Evolutionary conservation across 371 early-diverging fungal species (phyloP), one percentile per base, ranked within the genome.

Genomic region (Mucor irregularis): DNA sequence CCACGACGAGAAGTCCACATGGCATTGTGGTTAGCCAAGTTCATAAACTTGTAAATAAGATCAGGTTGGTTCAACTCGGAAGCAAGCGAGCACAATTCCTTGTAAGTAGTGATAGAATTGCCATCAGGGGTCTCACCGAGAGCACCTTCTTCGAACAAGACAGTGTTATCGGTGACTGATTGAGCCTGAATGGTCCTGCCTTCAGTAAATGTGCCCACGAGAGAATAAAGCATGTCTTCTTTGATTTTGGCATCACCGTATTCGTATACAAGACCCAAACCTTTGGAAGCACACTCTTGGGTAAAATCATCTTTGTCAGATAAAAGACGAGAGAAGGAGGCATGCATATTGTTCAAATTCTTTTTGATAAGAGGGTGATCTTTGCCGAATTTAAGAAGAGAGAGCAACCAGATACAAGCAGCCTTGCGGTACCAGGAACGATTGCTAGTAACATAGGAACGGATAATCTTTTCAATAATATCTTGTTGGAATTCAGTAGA

Each of bases 21-120:
- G 11, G 91, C 90, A 56, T 91, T 88, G 61, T 94, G 91, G 31
- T 92, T 90, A 0, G 97, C 97, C 14, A 97, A 78, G 35, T 89
- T 87, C 91, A 97, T 92, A 57, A 97, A 93, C 59, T 92, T 90
- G 76, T 95, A 95, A n/a, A 95, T 92, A 13, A 97, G 77, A 46
- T 96, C 93, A 10, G 97, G 95, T 42, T 94, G 93, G 53, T 93
- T 93, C 73, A 97, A 78, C 44, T 96, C 97, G 13, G 90, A 85
- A 0, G 97, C 97, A 14, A 96, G 75, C 1, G 90, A 90, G 40
- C 94, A 82, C 13, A 96, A 82, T 13, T 88, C 88, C 62, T 90
- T 86, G 73, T 94, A 95, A 4, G 94, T 94, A 1, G 88, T 85
- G 51, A 92, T 82, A 0, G 83, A 79, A 25, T 84, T 83, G 4